Conservation (phyloP, 2,329 filamentous ascomycete genomes). For the Cryphonectria carpinicola region DNA sequence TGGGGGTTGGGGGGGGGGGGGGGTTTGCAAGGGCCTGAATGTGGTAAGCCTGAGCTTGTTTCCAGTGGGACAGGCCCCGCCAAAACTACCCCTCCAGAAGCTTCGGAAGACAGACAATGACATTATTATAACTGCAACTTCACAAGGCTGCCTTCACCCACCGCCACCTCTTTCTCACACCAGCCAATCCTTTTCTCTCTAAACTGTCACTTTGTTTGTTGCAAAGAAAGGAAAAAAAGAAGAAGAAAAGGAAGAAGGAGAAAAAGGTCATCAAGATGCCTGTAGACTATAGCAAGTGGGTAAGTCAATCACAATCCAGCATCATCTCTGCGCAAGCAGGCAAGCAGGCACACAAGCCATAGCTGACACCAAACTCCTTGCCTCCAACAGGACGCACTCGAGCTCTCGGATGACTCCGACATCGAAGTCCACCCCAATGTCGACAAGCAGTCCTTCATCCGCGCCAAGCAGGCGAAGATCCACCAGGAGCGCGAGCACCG, state of each 20-base stretch:
- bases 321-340: constrained; percentile 12
- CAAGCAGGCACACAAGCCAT: background rate
- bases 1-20: too few relatives aligned
- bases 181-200: background rate
- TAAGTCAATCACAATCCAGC: constrained; percentile 37
- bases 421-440: constrained; percentile 99
- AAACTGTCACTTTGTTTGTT: background rate
- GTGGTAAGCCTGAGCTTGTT: background rate
- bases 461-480: constrained; percentile 96
- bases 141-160: background rate
- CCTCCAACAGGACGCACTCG: constrained; percentile 73
- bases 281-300: constrained; percentile 68
- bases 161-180: background rate
- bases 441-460: constrained; percentile 97
- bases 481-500: constrained; percentile 87
- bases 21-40: background rate
- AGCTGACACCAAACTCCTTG: constrained; percentile 55
- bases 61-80: constrained; percentile 4
- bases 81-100: constrained; percentile 15
- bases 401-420: constrained; percentile 97
- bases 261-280: constrained; percentile 43
- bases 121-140: background rate
- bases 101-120: background rate
- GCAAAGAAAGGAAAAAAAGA: background rate
- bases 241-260: too few relatives aligned